Conservation (phyloP, 345 rosid genomes). For the Populus tremula region DNA sequence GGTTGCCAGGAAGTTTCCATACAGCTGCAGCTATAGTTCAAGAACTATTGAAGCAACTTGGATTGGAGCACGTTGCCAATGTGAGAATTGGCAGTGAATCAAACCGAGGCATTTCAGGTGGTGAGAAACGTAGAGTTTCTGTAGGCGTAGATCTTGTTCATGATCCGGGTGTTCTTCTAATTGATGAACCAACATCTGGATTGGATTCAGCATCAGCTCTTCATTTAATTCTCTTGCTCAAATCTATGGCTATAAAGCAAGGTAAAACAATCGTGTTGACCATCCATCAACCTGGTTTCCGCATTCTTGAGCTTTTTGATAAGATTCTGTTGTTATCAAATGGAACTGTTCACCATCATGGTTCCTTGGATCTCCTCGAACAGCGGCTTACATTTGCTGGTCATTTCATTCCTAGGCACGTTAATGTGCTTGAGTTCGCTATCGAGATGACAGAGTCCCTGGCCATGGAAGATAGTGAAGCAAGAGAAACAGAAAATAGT, state of each 20-base stretch:
- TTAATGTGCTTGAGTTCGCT: constrained; percentile 34
- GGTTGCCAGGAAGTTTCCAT: constrained; percentile 14
- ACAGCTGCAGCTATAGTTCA: constrained; percentile 20
- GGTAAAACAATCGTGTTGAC: constrained; percentile 30
- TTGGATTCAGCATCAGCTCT: constrained; percentile 34
- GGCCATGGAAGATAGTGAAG: constrained; percentile 12
- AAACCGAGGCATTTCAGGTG: constrained; percentile 31
- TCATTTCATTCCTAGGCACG: constrained; percentile 29
- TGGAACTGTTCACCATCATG: constrained; percentile 28
- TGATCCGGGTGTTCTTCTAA: constrained; percentile 29
- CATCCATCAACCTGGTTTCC: constrained; percentile 35
- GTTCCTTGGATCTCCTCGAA: constrained; percentile 26
- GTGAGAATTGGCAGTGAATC: constrained; percentile 23
- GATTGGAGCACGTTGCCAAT: constrained; percentile 29
- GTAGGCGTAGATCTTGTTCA: constrained; percentile 36
- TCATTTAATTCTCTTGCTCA: constrained; percentile 25
- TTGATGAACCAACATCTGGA: constrained; percentile 39
- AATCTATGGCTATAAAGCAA: constrained; percentile 24
- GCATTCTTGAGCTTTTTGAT: constrained; percentile 32
- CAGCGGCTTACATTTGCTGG: constrained; percentile 21
- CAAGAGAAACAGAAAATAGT: constrained; percentile 15
- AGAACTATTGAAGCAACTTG: constrained; percentile 27
- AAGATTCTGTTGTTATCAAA: constrained; percentile 24
- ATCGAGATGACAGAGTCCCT: constrained; percentile 25
- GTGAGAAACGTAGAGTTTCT: constrained; percentile 36